These are phyloP conservation scores for Penicillium sp. DNA, from an alignment of 2,329 filamentous ascomycete species.

Conservation along the genomic window DNA sequence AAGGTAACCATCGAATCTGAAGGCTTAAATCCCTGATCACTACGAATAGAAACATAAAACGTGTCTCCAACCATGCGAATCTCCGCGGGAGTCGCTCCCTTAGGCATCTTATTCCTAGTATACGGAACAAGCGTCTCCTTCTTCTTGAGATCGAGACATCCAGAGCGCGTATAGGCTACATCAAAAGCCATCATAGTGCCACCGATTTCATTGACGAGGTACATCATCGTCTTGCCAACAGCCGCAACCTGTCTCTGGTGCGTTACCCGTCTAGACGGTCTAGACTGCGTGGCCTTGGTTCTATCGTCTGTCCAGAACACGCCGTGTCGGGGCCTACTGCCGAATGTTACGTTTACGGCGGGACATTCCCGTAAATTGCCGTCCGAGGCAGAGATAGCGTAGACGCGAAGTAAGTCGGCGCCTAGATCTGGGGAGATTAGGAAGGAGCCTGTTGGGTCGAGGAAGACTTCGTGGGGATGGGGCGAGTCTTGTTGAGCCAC, in stretches of 20 bases:
- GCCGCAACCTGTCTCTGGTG: constrained; percentile 13
- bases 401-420: constrained; percentile 58
- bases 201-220: constrained; percentile 54
- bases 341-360: constrained; percentile 41
- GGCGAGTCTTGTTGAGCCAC: constrained; percentile 51
- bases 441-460: constrained; percentile 62
- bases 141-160: constrained; percentile 27
- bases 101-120: constrained; percentile 22
- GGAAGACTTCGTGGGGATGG: constrained; percentile 60
- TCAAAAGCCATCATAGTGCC: constrained; percentile 49
- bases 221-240: constrained; percentile 26
- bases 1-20: constrained; percentile 31
- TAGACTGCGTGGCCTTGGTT: no score
- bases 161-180: constrained; percentile 25
- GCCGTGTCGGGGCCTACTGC: constrained; percentile 61
- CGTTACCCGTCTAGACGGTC: background rate
- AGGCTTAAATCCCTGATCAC: constrained; percentile 25
- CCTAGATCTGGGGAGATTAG: constrained; percentile 63
- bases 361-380: constrained; percentile 46
- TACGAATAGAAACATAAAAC: constrained; percentile 33
- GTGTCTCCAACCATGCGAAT: constrained; percentile 20
- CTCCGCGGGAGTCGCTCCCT: constrained; percentile 26
- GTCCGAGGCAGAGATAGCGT: constrained; percentile 47
- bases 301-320: constrained; percentile 47
- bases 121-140: constrained; percentile 27